Evolutionary conservation across 2,329 filamentous ascomycete species (phyloP).

Genomic region (Hirsutella minnesotensis): DNA sequence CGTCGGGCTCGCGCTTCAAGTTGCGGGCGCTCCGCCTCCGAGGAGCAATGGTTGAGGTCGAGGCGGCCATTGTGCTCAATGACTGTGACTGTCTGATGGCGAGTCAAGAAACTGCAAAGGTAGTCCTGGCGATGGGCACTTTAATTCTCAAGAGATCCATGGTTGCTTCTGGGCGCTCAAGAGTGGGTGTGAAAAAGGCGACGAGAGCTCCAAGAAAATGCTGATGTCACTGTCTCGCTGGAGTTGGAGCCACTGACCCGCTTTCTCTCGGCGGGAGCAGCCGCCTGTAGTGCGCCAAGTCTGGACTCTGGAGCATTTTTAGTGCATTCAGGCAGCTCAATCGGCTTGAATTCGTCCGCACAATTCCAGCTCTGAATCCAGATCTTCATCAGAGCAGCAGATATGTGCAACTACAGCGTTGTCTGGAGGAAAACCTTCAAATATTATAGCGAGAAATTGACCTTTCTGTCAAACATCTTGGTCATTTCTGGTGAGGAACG

Average conservation of each 20-base stretch:
- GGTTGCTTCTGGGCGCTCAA: neutral
- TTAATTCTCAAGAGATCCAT: neutral
- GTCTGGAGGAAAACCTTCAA: too few relatives aligned
- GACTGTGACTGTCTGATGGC: neutral
- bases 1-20: neutral
- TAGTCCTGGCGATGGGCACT: neutral
- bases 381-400: too few relatives aligned
- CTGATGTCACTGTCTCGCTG: neutral
- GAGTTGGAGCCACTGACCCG: neutral
- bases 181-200: neutral
- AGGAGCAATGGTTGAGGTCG: neutral
- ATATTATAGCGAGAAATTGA: too few relatives aligned
- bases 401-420: too few relatives aligned
- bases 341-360: too few relatives aligned
- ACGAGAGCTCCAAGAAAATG: neutral
- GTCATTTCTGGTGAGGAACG: too few relatives aligned
- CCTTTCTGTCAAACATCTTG: too few relatives aligned
- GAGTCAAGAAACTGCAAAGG: neutral
- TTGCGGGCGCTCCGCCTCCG: slow-evolving; percentile 7
- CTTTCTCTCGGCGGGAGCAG: neutral
- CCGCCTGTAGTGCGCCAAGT: neutral
- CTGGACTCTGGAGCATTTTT: too few relatives aligned
- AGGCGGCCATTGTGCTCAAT: slow-evolving; percentile 4
- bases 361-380: too few relatives aligned
- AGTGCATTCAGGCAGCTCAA: too few relatives aligned